A percentile compares a stretch with the other conserved stretches of the same genome.
These are phyloP conservation scores for Pseudogymnoascus sp. DNA, from an alignment of 2,329 filamentous ascomycete genomes.

Conservation along the genomic window DNA sequence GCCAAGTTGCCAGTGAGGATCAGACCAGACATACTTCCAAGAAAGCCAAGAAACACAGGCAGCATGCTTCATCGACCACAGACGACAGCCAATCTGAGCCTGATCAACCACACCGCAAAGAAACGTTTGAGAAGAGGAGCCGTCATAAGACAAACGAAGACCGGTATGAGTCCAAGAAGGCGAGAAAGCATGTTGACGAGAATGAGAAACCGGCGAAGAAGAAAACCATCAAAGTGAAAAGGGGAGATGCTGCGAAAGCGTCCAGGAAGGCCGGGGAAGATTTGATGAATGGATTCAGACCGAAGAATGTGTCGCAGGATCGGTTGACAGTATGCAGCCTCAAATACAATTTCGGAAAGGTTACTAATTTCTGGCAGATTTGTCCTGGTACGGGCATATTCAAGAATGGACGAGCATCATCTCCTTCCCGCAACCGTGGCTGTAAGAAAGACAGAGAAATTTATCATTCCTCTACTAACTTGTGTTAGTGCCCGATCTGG, in stretches of 20 bases:
- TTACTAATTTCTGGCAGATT: slow-evolving; percentile 24
- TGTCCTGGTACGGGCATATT: slow-evolving; percentile 36
- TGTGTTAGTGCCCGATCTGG: slow-evolving; percentile 41
- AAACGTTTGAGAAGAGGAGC: slow-evolving; percentile 35
- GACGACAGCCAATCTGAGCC: not conserved
- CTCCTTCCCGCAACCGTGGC: slow-evolving; percentile 27
- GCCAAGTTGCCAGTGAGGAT: not conserved
- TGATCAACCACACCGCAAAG: not conserved
- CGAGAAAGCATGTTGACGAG: slow-evolving; percentile 19
- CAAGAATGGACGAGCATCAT: slow-evolving; percentile 34
- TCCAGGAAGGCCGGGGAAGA: slow-evolving; percentile 29
- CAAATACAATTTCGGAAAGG: not conserved
- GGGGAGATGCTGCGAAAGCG: slow-evolving; percentile 15
- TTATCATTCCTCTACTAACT: slow-evolving; percentile 1
- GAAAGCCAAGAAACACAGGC: not conserved
- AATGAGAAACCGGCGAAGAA: slow-evolving; percentile 22
- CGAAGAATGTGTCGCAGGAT: slow-evolving; percentile 42
- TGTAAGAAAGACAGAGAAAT: slow-evolving; percentile 25
- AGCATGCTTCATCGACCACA: not conserved
- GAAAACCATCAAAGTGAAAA: slow-evolving; percentile 9
- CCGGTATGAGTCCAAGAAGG: slow-evolving; percentile 42
- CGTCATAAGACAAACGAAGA: slow-evolving; percentile 48
- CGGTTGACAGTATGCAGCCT: slow-evolving; percentile 40
- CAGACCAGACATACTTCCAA: not conserved
- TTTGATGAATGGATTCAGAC: slow-evolving; percentile 47